Conservation (phyloP, 2,329 filamentous ascomycete genomes). For the Balansia obtecta region DNA sequence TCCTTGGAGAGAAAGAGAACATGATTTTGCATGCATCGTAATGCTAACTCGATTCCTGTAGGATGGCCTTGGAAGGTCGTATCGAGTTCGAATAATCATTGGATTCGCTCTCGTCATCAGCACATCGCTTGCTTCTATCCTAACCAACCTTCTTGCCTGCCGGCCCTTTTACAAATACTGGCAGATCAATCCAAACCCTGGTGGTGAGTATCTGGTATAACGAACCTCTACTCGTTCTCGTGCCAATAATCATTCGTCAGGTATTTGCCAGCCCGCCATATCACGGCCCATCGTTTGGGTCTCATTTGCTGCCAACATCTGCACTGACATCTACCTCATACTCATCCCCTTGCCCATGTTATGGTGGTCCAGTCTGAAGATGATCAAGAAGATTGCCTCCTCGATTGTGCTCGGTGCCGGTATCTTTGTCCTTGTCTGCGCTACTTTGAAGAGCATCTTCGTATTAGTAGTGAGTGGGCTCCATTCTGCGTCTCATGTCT, state of each 20-base stretch:
- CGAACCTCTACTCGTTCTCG: background rate
- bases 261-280: constrained; percentile 34
- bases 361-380: constrained; percentile 21
- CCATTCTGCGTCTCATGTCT: no score
- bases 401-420: constrained; percentile 25
- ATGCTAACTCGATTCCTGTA: background rate
- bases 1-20: background rate
- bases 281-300: constrained; percentile 37
- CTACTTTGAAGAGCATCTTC: constrained; percentile 24
- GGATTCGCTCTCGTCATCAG: constrained; percentile 33
- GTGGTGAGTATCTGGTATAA: constrained; percentile 25
- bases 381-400: constrained; percentile 23
- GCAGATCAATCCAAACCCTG: constrained; percentile 46
- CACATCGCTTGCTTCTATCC: constrained; percentile 36
- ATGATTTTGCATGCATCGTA: no score
- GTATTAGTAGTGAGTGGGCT: constrained; percentile 14
- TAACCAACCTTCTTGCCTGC: constrained; percentile 37
- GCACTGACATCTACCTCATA: constrained; percentile 45
- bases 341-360: constrained; percentile 41
- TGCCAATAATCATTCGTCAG: constrained; percentile 12
- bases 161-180: constrained; percentile 39
- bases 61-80: constrained; percentile 1
- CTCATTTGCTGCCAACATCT: constrained; percentile 36
- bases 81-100: constrained; percentile 23
- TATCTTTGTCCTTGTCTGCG: constrained; percentile 26